These are phyloP conservation scores for Pseudoscleropodium purum DNA, from an alignment of 225 moss, liverwort and hornwort genomes.

Conservation along the genomic window DNA sequence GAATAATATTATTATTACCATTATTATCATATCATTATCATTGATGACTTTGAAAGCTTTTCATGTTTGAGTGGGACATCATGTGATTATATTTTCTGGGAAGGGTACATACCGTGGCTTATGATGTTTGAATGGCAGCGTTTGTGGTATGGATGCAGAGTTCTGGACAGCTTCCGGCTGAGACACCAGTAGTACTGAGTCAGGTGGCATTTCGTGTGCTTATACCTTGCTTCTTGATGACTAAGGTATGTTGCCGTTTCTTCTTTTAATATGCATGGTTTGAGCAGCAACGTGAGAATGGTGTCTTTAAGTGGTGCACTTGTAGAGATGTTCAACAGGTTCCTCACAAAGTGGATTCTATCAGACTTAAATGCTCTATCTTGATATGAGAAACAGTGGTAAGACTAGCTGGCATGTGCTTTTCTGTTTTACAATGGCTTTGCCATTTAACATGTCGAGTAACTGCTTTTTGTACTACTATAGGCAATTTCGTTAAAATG, in stretches of 20 bases:
- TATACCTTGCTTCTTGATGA: constrained; percentile 82
- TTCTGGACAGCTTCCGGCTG: constrained; percentile 75
- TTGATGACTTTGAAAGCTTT: neutral
- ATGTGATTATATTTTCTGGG: neutral
- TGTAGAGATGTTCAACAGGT: neutral
- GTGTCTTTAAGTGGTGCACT: neutral
- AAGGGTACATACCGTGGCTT: constrained; percentile 11
- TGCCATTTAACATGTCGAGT: neutral
- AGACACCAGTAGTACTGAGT: constrained; percentile 77
- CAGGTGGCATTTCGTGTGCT: constrained; percentile 85
- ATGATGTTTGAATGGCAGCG: constrained; percentile 63
- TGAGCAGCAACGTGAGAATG: neutral
- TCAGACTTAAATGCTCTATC: neutral
- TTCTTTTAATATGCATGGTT: neutral
- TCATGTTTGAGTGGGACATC: neutral
- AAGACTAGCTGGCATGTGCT: neutral
- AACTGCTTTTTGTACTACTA: neutral
- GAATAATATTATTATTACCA: neutral
- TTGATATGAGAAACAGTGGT: neutral
- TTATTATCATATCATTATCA: neutral
- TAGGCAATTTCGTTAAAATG: too few species aligned
- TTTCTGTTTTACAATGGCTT: neutral
- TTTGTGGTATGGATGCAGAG: constrained; percentile 95
- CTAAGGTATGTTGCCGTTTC: constrained; percentile 42
- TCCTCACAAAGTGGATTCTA: neutral